Conservation (phyloP, 1,139 yeast genomes). For the Pichia sp. region DNA sequence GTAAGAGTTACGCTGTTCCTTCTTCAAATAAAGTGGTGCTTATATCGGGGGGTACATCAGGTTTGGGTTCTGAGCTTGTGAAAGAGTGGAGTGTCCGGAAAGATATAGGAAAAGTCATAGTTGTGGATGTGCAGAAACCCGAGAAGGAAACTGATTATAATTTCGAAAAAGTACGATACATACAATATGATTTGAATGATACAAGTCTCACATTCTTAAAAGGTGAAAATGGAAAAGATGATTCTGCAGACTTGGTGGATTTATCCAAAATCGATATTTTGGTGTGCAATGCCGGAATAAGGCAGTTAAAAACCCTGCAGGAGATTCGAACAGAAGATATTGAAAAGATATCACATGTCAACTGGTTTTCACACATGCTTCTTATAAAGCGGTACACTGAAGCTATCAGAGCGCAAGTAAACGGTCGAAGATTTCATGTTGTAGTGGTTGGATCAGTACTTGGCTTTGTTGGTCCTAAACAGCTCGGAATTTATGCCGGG, state of each 20-base stretch:
- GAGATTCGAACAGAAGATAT: constrained; percentile 37
- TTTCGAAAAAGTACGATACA: constrained; percentile 11
- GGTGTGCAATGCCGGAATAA: constrained; percentile 73
- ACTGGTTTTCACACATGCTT: constrained; percentile 53
- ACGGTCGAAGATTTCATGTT: constrained; percentile 38
- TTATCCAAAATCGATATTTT: constrained; percentile 43
- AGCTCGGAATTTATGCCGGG: constrained; percentile 60
- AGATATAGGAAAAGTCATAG: constrained; percentile 13
- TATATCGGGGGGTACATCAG: constrained; percentile 33
- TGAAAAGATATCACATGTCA: constrained; percentile 44
- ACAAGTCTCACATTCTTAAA: constrained; percentile 7
- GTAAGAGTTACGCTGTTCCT: background rate
- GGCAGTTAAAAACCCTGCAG: constrained; percentile 45
- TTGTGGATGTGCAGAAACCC: constrained; percentile 17
- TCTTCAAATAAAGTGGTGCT: constrained; percentile 16
- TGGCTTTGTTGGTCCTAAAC: constrained; percentile 67
- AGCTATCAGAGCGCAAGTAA: constrained; percentile 23
- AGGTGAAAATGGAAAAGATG: too few species aligned
- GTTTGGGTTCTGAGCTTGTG: constrained; percentile 31
- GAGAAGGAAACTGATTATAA: background rate
- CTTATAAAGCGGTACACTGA: constrained; percentile 42
- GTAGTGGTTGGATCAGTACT: constrained; percentile 66
- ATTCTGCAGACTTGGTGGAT: constrained; percentile 15
- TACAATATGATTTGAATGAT: constrained; percentile 19
- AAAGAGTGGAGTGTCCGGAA: constrained; percentile 1